Evolutionary conservation across 495 filamentous ascomycete genomes (phyloP).

Genomic region (Alectoria sarmentosa): DNA sequence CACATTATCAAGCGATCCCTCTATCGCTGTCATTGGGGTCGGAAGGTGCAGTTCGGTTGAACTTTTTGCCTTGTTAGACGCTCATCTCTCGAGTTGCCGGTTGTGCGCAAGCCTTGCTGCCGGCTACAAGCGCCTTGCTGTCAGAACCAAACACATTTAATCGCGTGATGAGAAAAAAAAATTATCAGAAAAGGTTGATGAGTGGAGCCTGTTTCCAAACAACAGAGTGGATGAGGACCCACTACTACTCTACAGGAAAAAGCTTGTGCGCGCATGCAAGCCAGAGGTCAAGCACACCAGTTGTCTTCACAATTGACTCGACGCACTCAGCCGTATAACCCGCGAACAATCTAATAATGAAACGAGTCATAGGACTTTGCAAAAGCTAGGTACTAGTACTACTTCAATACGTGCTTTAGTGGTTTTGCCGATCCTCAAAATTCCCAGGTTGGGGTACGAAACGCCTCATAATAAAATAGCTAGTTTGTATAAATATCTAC

Average conservation of each 20-base stretch:
- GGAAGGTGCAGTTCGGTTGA: too few species aligned
- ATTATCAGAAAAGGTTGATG: neutral
- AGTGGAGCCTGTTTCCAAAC: neutral
- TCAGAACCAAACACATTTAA: neutral
- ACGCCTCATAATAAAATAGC: neutral
- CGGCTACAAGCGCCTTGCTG: slow-evolving; percentile 2
- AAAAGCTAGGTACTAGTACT: neutral
- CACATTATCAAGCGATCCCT: neutral
- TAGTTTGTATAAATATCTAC: neutral
- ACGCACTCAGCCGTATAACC: neutral
- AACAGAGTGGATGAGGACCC: neutral
- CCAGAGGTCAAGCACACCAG: neutral
- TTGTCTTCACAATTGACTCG: neutral
- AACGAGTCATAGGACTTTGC: neutral
- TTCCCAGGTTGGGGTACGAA: neutral
- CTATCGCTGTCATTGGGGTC: neutral
- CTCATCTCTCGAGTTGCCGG: neutral
- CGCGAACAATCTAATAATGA: neutral
- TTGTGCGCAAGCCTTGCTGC: neutral
- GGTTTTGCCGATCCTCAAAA: neutral
- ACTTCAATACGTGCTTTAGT: neutral
- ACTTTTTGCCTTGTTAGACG: neutral
- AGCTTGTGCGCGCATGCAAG: neutral
- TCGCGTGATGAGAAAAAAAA: neutral
- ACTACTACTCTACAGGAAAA: neutral